A percentile compares a stretch with the other conserved stretches of the same genome.
Evolutionary conservation across 1,139 yeast species (phyloP).

Genomic region (Geotrichum histeridarum): DNA sequence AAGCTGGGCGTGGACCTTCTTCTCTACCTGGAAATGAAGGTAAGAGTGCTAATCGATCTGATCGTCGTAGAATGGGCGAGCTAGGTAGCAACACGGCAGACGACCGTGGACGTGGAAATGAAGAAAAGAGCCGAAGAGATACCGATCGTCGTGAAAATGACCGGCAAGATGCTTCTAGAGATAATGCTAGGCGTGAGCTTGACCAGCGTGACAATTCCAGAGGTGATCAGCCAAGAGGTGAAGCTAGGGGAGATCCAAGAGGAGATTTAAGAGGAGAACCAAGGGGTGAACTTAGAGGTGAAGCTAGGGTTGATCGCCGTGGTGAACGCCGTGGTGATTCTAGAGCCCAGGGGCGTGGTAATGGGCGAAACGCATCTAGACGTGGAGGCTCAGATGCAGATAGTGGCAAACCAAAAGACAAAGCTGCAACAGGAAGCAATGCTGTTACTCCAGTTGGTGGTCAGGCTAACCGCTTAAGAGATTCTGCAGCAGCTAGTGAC

Average conservation of each 20-base stretch:
- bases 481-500: background rate
- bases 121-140: background rate
- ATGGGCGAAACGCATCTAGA: background rate
- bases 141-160: background rate
- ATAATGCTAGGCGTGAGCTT: background rate
- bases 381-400: background rate
- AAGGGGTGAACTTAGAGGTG: background rate
- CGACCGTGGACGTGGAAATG: conserved; percentile 6
- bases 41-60: background rate
- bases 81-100: background rate
- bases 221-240: background rate
- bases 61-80: background rate
- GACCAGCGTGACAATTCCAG: background rate
- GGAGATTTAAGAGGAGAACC: background rate
- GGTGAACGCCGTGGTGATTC: background rate
- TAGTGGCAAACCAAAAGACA: background rate
- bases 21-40: background rate
- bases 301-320: background rate
- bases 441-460: conserved; percentile 3
- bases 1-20: background rate
- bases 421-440: conserved; percentile 10
- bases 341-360: background rate
- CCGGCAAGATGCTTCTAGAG: background rate
- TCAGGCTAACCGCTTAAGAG: conserved; percentile 4
- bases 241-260: background rate